Percentiles rank a stretch among this genome's conserved stretches.
Evolutionary conservation across 495 filamentous ascomycete genomes (phyloP).

Genomic region (Mycothermus thermophilus): DNA sequence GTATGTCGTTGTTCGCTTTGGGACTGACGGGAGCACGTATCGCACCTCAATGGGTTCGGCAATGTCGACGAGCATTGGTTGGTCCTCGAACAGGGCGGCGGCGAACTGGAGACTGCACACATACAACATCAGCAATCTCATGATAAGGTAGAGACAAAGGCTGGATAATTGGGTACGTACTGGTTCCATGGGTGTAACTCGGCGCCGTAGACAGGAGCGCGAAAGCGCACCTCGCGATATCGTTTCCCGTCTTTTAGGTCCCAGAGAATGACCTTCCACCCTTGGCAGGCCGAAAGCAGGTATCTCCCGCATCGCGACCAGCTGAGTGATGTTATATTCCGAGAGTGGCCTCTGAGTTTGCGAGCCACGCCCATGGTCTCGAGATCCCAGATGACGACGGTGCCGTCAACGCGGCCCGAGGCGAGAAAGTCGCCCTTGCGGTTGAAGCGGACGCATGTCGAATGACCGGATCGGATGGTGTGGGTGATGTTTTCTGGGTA

Average conservation of each 20-base stretch:
- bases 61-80: slow-evolving; percentile 75
- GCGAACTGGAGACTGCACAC: slow-evolving; percentile 56
- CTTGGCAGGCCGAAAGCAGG: slow-evolving; percentile 85
- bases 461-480: slow-evolving; percentile 59
- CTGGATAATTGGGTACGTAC: slow-evolving; percentile 49
- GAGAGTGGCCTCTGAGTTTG: slow-evolving; percentile 81
- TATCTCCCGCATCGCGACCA: slow-evolving; percentile 89
- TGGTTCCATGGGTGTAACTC: slow-evolving; percentile 86
- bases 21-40: slow-evolving; percentile 65
- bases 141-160: too few species aligned
- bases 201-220: slow-evolving; percentile 85
- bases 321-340: slow-evolving; percentile 80
- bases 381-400: slow-evolving; percentile 88
- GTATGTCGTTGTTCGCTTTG: slow-evolving; percentile 54
- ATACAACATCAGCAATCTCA: background rate
- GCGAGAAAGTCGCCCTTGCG: slow-evolving; percentile 87
- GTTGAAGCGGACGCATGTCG: slow-evolving; percentile 71
- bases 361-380: slow-evolving; percentile 92
- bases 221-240: slow-evolving; percentile 58
- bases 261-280: slow-evolving; percentile 93
- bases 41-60: slow-evolving; percentile 50
- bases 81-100: slow-evolving; percentile 83
- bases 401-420: slow-evolving; percentile 84
- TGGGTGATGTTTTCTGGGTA: slow-evolving; percentile 82
- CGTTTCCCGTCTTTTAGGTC: slow-evolving; percentile 58